These are phyloP conservation scores for Vicia faba DNA, from an alignment of 306 rosid genomes.

Conservation along the genomic window DNA sequence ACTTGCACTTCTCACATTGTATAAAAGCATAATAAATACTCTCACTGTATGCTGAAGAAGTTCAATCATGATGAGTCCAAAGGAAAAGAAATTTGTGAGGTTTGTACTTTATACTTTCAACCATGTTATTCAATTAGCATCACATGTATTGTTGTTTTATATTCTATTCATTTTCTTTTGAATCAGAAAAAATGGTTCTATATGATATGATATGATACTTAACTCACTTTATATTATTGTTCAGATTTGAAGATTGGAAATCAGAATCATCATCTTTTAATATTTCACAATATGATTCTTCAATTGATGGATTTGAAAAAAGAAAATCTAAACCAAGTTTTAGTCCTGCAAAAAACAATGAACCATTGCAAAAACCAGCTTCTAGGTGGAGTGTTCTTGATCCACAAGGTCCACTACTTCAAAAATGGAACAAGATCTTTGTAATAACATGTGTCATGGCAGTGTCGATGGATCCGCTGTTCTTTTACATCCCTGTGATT, in stretches of 20 bases:
- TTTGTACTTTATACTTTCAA: constrained; percentile 52
- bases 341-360: constrained; percentile 38
- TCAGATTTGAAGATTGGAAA: constrained; percentile 65
- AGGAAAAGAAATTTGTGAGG: constrained; percentile 62
- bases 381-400: constrained; percentile 53
- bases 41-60: too few species aligned
- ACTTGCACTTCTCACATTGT: too few species aligned
- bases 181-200: not conserved
- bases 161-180: constrained; percentile 17
- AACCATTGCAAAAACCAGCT: constrained; percentile 33
- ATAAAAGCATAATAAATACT: too few species aligned
- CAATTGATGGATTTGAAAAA: constrained; percentile 29
- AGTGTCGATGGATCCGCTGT: constrained; percentile 77
- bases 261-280: constrained; percentile 51
- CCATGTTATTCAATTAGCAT: not conserved
- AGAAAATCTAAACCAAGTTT: constrained; percentile 47
- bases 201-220: not conserved
- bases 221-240: constrained; percentile 11
- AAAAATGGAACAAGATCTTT: constrained; percentile 84
- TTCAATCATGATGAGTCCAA: constrained; percentile 41
- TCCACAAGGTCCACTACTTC: constrained; percentile 81
- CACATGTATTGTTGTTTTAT: constrained; percentile 1
- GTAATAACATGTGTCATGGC: constrained; percentile 74
- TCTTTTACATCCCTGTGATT: constrained; percentile 68
- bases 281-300: constrained; percentile 40